These are phyloP conservation scores for Pelargonium cotyledonis DNA, from an alignment of 441 rosid genomes.

Conservation along the genomic window DNA sequence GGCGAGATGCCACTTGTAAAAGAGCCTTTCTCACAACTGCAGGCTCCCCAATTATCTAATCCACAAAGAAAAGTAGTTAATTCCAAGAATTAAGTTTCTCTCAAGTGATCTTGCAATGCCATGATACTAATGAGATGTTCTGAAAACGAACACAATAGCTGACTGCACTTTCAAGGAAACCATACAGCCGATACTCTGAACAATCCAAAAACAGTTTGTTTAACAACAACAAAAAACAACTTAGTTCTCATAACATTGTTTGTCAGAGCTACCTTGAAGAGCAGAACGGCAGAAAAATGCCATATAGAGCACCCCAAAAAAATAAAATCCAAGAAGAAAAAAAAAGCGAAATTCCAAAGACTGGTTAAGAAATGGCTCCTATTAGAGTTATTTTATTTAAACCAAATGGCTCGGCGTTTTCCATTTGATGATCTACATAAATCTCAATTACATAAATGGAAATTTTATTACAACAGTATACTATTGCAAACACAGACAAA, in stretches of 20 bases:
- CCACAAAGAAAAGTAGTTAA: background rate
- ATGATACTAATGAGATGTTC: background rate
- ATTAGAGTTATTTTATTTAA: too few species aligned
- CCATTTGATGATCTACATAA: background rate
- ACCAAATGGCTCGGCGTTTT: background rate
- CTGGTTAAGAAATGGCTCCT: too few species aligned
- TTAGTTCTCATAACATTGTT: background rate
- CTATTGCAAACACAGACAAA: too few species aligned
- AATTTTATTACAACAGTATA: too few species aligned
- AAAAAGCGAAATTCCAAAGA: background rate
- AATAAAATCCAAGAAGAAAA: too few species aligned
- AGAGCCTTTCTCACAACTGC: conserved; percentile 77
- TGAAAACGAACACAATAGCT: background rate
- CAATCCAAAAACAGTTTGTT: background rate
- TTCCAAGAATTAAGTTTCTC: background rate
- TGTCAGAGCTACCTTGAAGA: background rate
- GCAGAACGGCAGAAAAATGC: background rate
- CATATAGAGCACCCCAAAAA: background rate
- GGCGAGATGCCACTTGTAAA: conserved; percentile 69
- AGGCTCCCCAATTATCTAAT: conserved; percentile 81
- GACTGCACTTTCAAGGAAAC: background rate
- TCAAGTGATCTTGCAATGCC: background rate
- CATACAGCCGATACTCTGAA: background rate
- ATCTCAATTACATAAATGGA: too few species aligned
- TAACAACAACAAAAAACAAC: background rate